A percentile compares a stretch with the other conserved stretches of the same genome.
Conservation (phyloP, 1,284 basidiomycete species). For the Mycosarcoma mackinlayi region DNA sequence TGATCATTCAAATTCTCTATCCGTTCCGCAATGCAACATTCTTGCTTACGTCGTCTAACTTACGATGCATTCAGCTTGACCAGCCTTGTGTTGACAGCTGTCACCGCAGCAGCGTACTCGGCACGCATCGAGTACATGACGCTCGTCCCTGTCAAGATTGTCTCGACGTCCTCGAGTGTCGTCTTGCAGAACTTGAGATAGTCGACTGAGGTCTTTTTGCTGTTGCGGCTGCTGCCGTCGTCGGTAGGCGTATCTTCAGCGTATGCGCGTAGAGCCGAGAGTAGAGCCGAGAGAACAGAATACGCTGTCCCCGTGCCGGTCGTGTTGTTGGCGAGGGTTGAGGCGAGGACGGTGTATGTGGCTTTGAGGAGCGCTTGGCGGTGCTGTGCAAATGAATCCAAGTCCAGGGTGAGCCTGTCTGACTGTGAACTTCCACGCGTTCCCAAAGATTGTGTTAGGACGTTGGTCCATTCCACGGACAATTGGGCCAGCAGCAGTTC, state of each 20-base stretch:
- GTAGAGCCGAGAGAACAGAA: conserved; percentile 37
- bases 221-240: not conserved
- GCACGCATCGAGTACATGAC: conserved; percentile 8
- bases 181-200: conserved; percentile 19
- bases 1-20: too few relatives aligned
- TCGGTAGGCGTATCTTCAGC: conserved; percentile 32
- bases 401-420: conserved; percentile 1
- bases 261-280: conserved; percentile 36
- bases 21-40: too few relatives aligned
- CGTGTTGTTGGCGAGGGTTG: not conserved
- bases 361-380: conserved; percentile 12
- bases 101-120: conserved; percentile 1
- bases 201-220: not conserved
- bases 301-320: conserved; percentile 22
- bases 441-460: not conserved
- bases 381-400: conserved; percentile 13
- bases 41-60: too few relatives aligned
- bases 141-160: not conserved
- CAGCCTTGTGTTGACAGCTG: not conserved
- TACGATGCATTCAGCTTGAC: not conserved
- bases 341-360: conserved; percentile 12
- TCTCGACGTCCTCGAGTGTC: conserved; percentile 16
- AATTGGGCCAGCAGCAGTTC: conserved; percentile 6
- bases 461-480: conserved; percentile 3
- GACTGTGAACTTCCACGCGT: not conserved